phyloP scores from a whole-genome alignment of 2,329 filamentous ascomycete species.

The Microcyclosporella mali region DNA sequence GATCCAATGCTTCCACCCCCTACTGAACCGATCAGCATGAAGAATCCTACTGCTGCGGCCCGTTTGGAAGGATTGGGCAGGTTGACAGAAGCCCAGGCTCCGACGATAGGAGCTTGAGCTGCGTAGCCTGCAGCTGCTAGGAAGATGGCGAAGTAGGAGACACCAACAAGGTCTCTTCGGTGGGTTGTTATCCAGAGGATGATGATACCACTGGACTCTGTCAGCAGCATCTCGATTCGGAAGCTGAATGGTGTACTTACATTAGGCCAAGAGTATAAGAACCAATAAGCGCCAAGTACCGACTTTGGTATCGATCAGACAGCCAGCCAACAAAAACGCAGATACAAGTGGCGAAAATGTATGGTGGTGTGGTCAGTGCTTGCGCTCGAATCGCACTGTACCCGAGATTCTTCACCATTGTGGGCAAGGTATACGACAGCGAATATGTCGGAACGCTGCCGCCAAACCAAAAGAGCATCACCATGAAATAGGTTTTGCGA shows the following conservation, averaged over 20 bases:
- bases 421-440: conserved; percentile 4
- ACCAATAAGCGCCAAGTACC: conserved; percentile 4
- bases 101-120: conserved; percentile 8
- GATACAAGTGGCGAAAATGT: conserved; percentile 6
- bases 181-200: conserved; percentile 5
- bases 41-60: conserved; percentile 8
- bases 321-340: conserved; percentile 7
- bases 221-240: neutral
- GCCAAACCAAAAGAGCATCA: conserved; percentile 8
- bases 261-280: conserved; percentile 3
- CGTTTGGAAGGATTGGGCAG: conserved; percentile 8
- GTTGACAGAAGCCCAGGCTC: conserved; percentile 8
- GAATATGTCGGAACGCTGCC: conserved; percentile 5
- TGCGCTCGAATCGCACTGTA: conserved; percentile 5
- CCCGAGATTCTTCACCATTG: conserved; percentile 7
- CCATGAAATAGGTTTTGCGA: conserved; percentile 7
- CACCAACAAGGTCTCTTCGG: conserved; percentile 1
- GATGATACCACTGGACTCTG: conserved; percentile 1
- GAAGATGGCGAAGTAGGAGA: conserved; percentile 9
- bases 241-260: neutral
- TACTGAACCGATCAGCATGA: conserved; percentile 6
- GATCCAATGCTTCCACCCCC: conserved; percentile 10
- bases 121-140: conserved; percentile 7
- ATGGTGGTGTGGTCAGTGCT: conserved; percentile 5
- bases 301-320: conserved; percentile 8